Base-by-base conservation (phyloP, 768 basidiomycete species). In the Termitomyces sp. region DNA sequence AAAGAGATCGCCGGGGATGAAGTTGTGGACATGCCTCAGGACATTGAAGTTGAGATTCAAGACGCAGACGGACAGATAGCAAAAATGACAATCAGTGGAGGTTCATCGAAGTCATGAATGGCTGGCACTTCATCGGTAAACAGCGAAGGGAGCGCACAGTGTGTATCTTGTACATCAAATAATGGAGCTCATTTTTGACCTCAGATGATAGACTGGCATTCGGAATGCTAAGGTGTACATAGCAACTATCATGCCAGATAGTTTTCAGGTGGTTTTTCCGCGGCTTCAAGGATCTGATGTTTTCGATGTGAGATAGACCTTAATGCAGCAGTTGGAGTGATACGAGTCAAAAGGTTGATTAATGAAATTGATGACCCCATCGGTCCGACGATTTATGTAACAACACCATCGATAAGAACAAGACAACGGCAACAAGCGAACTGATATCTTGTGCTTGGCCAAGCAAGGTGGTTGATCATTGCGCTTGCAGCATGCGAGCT, bases 21-120 rank as follows among this genome's bases (percentile, higher is more conserved):
- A 10, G 69, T 70, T 0, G 67, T 70, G 12, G 76, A 72, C 38
- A 68, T 70, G 5, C 63, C 69, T 3, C 74, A 77, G 20, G 76
- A 83, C 60, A 79, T 91, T 53, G 82, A 89, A 68, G 84, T 89
- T 11, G 86, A 89, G 69, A 88, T 89, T 50, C 78, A 86, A 69
- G 88, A 91, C 65, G 86, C 88, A 12, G 86, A 89, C 57, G 89
- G 88, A 6, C 76, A 83, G 71, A 73, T 88, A 50, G 87, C 88
- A 5, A 84, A 77, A 68, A 84, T 91, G 86, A 83, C 76, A 36
- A 80, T 86, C 64, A 72, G 74, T 29, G 75, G 71, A 20, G 53
- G 65, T 55, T 50, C 42, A 15, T 43, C 56, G 9, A 57, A 60
- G n/a, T 48, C 48, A 17, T 65, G 43, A 60, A 49, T 9, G 25